Evolutionary conservation across 495 filamentous ascomycete genomes (phyloP).

Genomic region (Xylaria castorea): DNA sequence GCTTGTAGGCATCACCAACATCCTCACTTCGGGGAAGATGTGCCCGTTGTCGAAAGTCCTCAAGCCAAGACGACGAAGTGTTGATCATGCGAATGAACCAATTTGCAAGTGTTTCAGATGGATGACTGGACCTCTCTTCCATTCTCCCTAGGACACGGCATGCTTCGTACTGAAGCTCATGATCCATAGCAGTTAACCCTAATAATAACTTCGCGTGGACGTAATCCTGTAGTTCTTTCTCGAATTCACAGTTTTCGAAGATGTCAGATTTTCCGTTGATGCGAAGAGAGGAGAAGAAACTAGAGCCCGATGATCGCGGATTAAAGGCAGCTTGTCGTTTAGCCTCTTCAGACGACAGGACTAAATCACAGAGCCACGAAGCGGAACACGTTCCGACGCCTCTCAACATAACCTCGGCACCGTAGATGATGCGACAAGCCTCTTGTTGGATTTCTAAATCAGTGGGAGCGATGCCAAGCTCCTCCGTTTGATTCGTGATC

Average conservation of each 20-base stretch:
- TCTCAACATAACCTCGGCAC: slow-evolving; percentile 43
- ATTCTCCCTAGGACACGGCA: slow-evolving; percentile 57
- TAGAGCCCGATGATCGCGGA: slow-evolving; percentile 42
- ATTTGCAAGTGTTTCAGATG: slow-evolving; percentile 53
- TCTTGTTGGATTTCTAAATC: slow-evolving; percentile 54
- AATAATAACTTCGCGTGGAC: slow-evolving; percentile 55
- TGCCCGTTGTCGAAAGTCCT: slow-evolving; percentile 55
- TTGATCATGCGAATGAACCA: slow-evolving; percentile 57
- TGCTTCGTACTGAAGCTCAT: slow-evolving; percentile 59
- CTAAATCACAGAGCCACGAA: slow-evolving; percentile 62
- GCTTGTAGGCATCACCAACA: slow-evolving; percentile 48
- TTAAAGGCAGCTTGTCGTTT: slow-evolving; percentile 45
- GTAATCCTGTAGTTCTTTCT: slow-evolving; percentile 55
- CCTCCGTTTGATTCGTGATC: slow-evolving; percentile 41
- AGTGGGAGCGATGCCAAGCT: slow-evolving; percentile 38
- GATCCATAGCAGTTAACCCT: slow-evolving; percentile 60
- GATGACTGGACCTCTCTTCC: slow-evolving; percentile 51
- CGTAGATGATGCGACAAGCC: slow-evolving; percentile 52
- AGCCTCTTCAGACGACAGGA: slow-evolving; percentile 50
- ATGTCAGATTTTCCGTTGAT: slow-evolving; percentile 57
- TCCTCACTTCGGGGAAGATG: slow-evolving; percentile 59
- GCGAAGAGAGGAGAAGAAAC: slow-evolving; percentile 44
- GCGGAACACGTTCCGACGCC: slow-evolving; percentile 36
- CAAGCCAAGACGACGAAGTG: slow-evolving; percentile 52
- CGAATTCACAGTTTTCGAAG: slow-evolving; percentile 56